Base-by-base conservation (phyloP, 169 alveolate genomes). In the Cryptosporidium viatorum region DNA sequence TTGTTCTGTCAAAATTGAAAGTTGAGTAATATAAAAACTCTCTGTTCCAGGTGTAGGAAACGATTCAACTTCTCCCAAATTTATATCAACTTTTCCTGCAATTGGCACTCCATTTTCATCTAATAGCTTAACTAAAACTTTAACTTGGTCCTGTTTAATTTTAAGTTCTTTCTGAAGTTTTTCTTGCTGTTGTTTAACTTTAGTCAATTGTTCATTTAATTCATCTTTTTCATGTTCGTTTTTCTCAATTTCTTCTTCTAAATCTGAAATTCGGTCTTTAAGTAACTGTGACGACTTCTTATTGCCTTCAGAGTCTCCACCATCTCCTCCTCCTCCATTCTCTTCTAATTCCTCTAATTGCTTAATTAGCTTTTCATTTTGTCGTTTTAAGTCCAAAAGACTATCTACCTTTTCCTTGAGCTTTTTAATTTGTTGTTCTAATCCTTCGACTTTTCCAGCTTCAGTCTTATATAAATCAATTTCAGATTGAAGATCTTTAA, bases 361-460 rank as follows among this genome's bases (percentile, higher is more conserved):
- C 35, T 80, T 80, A 14, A 65, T 80, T 43, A 80, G 67, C 59
- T 65, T 80, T 16, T 80, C 89, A 65, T 80, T 80, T 62, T 80
- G 89, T 26, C 75, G 18, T 43, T 80, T 80, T 41, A 80, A 55
- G 18, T 80, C 89, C 50, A 80, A 50, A 59, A 80, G 70, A 45
- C 89, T 59, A 65, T 80, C 89, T 1, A 59, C 89, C 39, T 80
- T 80, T n/a, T 80, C 89, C 26, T 80, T 80, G 45, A 69, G 70
- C 50, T 62, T 80, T 21, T 80, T 80, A 60, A 80, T 65, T 62
- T 80, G 89, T 33, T 80, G 89, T 39, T 80, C 89, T 8, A 80
- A 26, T 4, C 62, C 43, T 37, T 59, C 75, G 7, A 80, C 89
- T 41, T 80, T 80, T 37, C 69, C 52, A 45, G 89, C 89, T 18